A percentile compares a stretch with the other conserved stretches of the same genome.
Conservation (phyloP, 2,329 filamentous ascomycete genomes). For the Colletotrichum spaethianum region DNA sequence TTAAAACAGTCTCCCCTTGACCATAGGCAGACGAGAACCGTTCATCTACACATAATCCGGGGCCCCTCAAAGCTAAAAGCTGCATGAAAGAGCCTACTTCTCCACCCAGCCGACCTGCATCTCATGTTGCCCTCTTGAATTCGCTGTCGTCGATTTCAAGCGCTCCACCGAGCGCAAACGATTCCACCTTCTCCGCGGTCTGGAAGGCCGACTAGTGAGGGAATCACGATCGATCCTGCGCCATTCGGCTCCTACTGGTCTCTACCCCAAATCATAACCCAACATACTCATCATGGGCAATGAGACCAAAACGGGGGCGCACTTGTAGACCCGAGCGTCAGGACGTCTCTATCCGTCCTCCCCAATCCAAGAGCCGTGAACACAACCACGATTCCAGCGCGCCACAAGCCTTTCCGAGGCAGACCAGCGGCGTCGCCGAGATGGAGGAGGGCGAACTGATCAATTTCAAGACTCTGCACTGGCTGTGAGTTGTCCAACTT, state of each 20-base stretch:
- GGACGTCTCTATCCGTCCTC: background rate
- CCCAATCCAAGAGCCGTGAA: background rate
- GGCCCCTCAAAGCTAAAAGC: constrained; percentile 37
- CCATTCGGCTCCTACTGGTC: background rate
- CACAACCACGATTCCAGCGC: background rate
- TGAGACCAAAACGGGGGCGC: constrained; percentile 14
- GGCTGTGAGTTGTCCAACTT: constrained; percentile 51
- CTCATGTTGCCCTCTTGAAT: constrained; percentile 5
- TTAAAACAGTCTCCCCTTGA: constrained; percentile 4
- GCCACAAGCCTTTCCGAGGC: background rate
- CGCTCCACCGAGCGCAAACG: constrained; percentile 28
- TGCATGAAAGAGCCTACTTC: constrained; percentile 26
- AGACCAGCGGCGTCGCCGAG: constrained; percentile 12
- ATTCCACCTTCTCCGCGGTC: constrained; percentile 25
- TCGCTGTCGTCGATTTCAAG: background rate
- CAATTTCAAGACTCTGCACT: constrained; percentile 54
- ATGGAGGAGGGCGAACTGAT: constrained; percentile 44
- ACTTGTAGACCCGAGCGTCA: constrained; percentile 25
- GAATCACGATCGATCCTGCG: background rate
- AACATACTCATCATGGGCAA: constrained; percentile 28
- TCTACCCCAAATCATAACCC: background rate
- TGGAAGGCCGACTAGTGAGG: background rate
- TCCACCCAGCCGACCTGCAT: constrained; percentile 31
- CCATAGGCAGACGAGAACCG: constrained; percentile 28
- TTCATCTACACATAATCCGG: constrained; percentile 29